Evolutionary conservation across 441 rosid genomes (phyloP).

Genomic region (Erysimum cheiri): DNA sequence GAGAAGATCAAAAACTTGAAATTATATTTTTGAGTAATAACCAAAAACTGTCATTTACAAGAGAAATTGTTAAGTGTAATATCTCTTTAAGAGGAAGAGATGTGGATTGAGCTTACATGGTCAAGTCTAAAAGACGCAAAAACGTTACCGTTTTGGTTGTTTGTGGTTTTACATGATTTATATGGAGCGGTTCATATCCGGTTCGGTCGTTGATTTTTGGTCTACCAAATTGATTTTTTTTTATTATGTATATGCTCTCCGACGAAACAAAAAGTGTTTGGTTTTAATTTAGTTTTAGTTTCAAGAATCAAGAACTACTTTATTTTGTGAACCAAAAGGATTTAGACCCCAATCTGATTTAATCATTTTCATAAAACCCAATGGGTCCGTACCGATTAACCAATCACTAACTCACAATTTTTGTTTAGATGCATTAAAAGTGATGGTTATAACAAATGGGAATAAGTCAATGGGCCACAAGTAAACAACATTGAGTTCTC

Average conservation of each 20-base stretch:
- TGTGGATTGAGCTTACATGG: neutral
- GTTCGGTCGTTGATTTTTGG: no score
- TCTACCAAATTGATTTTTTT: no score
- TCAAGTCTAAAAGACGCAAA: no score
- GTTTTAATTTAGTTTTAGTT: no score
- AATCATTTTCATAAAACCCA: conserved; percentile 32
- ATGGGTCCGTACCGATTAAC: conserved; percentile 38
- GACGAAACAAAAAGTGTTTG: no score
- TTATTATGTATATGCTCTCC: no score
- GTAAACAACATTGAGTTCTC: conserved; percentile 28
- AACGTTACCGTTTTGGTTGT: no score
- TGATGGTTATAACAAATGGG: conserved; percentile 24
- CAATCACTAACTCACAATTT: conserved; percentile 40
- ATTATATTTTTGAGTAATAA: conserved; percentile 21
- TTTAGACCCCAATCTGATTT: conserved; percentile 22
- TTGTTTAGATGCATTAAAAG: conserved; percentile 14
- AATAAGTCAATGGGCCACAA: conserved; percentile 35
- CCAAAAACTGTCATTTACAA: conserved; percentile 13
- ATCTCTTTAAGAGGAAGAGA: neutral
- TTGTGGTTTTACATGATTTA: no score
- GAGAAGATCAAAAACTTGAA: neutral
- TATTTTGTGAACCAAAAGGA: conserved; percentile 28
- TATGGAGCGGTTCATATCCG: no score
- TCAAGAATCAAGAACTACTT: no score
- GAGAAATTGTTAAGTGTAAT: neutral